phyloP scores from a whole-genome alignment of 495 filamentous ascomycete genomes.

The Aspergillus cristatus region DNA sequence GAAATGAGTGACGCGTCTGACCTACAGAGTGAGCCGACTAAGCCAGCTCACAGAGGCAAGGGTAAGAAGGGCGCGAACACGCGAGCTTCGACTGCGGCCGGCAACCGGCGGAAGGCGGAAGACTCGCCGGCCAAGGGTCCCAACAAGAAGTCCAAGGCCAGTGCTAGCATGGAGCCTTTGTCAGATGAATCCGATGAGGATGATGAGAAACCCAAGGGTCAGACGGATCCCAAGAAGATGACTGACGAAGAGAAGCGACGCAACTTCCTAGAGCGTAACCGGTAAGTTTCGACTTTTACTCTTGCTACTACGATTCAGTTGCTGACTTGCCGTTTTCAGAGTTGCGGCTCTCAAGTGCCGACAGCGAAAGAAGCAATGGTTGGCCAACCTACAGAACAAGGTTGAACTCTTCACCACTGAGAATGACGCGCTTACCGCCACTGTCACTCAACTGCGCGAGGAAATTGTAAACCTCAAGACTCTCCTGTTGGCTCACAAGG shows the following conservation, averaged over 20 bases:
- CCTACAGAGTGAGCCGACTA: constrained; percentile 55
- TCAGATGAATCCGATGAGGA: constrained; percentile 51
- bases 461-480: constrained; percentile 96
- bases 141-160: constrained; percentile 65
- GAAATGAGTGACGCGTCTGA: constrained; percentile 69
- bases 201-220: constrained; percentile 35
- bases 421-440: constrained; percentile 78
- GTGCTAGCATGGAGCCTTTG: constrained; percentile 40
- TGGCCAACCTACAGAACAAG: constrained; percentile 89
- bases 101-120: constrained; percentile 72
- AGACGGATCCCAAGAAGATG: constrained; percentile 67
- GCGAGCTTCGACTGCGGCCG: constrained; percentile 35
- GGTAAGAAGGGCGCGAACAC: constrained; percentile 54
- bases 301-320: background rate
- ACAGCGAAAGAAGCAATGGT: constrained; percentile 98
- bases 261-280: constrained; percentile 93
- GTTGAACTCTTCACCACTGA: constrained; percentile 86
- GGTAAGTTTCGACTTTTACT: constrained; percentile 51
- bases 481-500: constrained; percentile 87
- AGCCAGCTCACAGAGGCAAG: constrained; percentile 54
- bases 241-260: constrained; percentile 98
- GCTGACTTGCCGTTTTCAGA: constrained; percentile 40
- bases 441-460: constrained; percentile 76
- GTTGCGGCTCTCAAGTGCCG: constrained; percentile 95
- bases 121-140: constrained; percentile 56